Conservation (phyloP, 306 rosid species). For the Carpinus fangiana region DNA sequence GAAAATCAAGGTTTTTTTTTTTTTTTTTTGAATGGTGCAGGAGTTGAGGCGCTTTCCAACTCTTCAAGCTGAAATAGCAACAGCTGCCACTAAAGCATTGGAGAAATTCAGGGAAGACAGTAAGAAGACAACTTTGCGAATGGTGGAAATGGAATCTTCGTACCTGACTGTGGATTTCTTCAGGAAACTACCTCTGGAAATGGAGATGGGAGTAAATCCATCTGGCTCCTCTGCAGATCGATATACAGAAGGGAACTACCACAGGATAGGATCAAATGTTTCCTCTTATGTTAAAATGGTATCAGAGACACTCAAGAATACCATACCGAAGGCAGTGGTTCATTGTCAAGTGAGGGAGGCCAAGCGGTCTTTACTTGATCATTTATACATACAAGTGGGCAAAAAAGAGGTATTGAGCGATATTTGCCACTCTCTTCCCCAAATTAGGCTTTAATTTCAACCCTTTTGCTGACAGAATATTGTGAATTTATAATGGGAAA, state of each 20-base stretch:
- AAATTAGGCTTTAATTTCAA: neutral
- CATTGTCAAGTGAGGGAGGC: slow-evolving; percentile 63
- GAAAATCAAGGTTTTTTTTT: neutral
- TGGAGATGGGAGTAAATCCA: slow-evolving; percentile 35
- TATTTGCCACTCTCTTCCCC: neutral
- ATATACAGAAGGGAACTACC: slow-evolving; percentile 44
- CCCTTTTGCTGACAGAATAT: neutral
- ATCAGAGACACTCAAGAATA: slow-evolving; percentile 45
- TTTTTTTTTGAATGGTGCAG: slow-evolving; percentile 35
- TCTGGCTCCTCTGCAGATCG: slow-evolving; percentile 27
- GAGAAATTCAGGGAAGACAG: slow-evolving; percentile 55
- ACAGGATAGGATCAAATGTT: slow-evolving; percentile 44
- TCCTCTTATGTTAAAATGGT: slow-evolving; percentile 48
- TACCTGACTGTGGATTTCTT: slow-evolving; percentile 53
- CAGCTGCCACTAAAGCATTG: slow-evolving; percentile 46
- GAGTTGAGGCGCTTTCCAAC: slow-evolving; percentile 52
- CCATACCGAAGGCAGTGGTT: slow-evolving; percentile 56
- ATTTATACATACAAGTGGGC: slow-evolving; percentile 46
- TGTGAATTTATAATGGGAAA: neutral
- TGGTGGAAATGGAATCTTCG: slow-evolving; percentile 56
- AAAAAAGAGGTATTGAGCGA: slow-evolving; percentile 39
- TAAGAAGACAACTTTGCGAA: slow-evolving; percentile 43
- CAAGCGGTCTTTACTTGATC: slow-evolving; percentile 45
- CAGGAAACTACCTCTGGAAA: slow-evolving; percentile 44
- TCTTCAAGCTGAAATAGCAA: slow-evolving; percentile 47